phyloP scores from a whole-genome alignment of 345 rosid genomes.

The Lepidium didymum region DNA sequence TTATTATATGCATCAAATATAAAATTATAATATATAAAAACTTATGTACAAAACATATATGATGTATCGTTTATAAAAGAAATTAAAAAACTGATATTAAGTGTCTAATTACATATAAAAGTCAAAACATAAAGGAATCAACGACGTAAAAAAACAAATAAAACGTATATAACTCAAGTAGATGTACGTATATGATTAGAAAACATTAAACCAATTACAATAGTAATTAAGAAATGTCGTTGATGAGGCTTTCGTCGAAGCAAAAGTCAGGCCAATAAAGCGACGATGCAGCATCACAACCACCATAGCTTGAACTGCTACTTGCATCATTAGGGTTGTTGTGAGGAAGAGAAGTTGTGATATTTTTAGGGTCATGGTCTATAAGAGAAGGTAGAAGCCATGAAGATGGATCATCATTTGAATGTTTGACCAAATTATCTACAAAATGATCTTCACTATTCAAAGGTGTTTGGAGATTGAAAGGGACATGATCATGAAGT shows the following conservation, averaged over 20 bases:
- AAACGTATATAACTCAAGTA: not conserved
- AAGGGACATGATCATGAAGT: constrained; percentile 30
- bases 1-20: not conserved
- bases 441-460: constrained; percentile 22
- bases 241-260: constrained; percentile 27
- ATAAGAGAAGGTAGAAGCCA: constrained; percentile 30
- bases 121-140: not conserved
- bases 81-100: not conserved
- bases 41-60: not conserved
- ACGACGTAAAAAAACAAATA: constrained; percentile 10
- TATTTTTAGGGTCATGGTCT: constrained; percentile 6
- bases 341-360: constrained; percentile 6
- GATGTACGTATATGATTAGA: constrained; percentile 8
- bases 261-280: constrained; percentile 32
- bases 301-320: constrained; percentile 29
- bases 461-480: constrained; percentile 30
- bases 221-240: constrained; percentile 15
- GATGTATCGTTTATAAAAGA: not conserved
- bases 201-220: not conserved
- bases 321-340: constrained; percentile 19
- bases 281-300: constrained; percentile 18
- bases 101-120: constrained; percentile 15
- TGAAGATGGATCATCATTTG: constrained; percentile 23
- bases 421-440: constrained; percentile 20
- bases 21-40: not conserved